Percentiles rank a stretch among this genome's conserved stretches.
phyloP scores from a whole-genome alignment of 257 asterid species.

The Agastache rugosa region DNA sequence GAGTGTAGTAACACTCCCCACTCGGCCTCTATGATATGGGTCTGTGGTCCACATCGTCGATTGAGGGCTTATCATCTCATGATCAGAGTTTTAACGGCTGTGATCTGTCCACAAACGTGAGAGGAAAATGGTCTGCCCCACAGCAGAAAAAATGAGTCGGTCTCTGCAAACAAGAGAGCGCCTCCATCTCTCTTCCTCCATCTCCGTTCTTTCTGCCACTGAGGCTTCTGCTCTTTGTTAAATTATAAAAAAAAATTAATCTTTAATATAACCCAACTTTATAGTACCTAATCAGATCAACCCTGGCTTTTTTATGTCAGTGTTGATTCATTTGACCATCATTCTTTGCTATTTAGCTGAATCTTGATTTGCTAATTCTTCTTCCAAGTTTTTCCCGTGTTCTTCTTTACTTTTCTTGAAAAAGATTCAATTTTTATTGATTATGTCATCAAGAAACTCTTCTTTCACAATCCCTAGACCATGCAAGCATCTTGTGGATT shows the following conservation, averaged over 20 bases:
- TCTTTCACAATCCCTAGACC: conserved; percentile 52
- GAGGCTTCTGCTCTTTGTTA: conserved; percentile 9
- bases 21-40: conserved; percentile 16
- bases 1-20: not conserved
- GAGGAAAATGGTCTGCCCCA: conserved; percentile 34
- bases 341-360: conserved; percentile 25
- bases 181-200: conserved; percentile 39
- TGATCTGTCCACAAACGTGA: conserved; percentile 34
- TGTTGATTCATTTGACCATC: conserved; percentile 38
- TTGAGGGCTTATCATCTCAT: conserved; percentile 21
- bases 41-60: conserved; percentile 39
- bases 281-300: conserved; percentile 38
- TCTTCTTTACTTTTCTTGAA: conserved; percentile 15
- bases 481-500: conserved; percentile 72
- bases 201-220: conserved; percentile 29
- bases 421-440: conserved; percentile 40
- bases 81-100: conserved; percentile 32
- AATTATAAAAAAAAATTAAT: not conserved
- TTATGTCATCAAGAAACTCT: conserved; percentile 57
- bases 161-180: conserved; percentile 41
- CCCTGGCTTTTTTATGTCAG: conserved; percentile 21
- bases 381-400: not conserved
- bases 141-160: conserved; percentile 44
- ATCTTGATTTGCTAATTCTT: conserved; percentile 30
- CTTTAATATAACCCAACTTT: conserved; percentile 8